Percentiles rank a stretch among this genome's conserved stretches.
Evolutionary conservation across 192 early-diverging fungal genomes (phyloP).

Genomic region (Rhizoclosmatium globosum): DNA sequence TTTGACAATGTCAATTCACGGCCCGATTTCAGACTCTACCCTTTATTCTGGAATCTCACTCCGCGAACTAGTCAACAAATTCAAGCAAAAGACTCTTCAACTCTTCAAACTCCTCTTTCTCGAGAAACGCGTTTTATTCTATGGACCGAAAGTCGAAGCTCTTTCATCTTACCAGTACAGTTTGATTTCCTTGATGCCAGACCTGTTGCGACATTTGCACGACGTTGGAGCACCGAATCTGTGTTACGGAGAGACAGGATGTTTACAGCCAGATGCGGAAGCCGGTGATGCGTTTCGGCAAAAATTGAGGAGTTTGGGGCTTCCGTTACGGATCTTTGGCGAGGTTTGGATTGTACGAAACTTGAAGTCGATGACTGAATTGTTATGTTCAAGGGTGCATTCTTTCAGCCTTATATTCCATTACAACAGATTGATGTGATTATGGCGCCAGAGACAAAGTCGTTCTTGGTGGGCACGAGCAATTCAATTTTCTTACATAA

Average conservation of each 20-base stretch:
- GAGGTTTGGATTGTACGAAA: slow-evolving; percentile 14
- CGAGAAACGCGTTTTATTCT: slow-evolving; percentile 81
- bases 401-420: slow-evolving; percentile 86
- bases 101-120: slow-evolving; percentile 79
- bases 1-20: slow-evolving; percentile 58
- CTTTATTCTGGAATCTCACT: slow-evolving; percentile 79
- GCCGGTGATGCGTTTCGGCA: background rate
- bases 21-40: slow-evolving; percentile 67
- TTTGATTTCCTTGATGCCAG: slow-evolving; percentile 76
- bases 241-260: slow-evolving; percentile 18
- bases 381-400: slow-evolving; percentile 60
- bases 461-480: slow-evolving; percentile 82
- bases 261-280: background rate
- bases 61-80: slow-evolving; percentile 74
- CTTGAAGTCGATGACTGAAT: too few species aligned
- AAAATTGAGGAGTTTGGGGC: slow-evolving; percentile 51
- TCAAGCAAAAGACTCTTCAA: slow-evolving; percentile 78
- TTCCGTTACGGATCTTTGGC: slow-evolving; percentile 64
- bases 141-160: slow-evolving; percentile 81
- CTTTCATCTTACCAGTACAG: slow-evolving; percentile 83
- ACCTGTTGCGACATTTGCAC: slow-evolving; percentile 55
- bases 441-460: slow-evolving; percentile 66
- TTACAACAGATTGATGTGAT: slow-evolving; percentile 85
- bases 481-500: slow-evolving; percentile 84
- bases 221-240: slow-evolving; percentile 62